A percentile compares a stretch with the other conserved stretches of the same genome.
Evolutionary conservation across 2,329 filamentous ascomycete genomes (phyloP).

Genomic region (Coniochaeta sp.): DNA sequence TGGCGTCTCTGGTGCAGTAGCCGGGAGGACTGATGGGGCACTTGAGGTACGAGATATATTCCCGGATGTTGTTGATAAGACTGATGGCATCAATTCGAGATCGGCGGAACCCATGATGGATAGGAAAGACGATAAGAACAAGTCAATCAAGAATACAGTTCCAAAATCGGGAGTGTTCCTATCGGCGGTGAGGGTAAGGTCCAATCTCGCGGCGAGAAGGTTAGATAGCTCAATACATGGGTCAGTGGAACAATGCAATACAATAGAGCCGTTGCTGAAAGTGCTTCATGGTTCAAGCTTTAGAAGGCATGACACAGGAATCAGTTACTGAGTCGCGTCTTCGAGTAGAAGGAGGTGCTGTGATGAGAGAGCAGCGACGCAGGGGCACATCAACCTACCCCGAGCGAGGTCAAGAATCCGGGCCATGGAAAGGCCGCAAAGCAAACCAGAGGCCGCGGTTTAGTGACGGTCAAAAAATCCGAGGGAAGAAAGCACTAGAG

Average conservation of each 20-base stretch:
- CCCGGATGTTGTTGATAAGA: neutral
- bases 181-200: neutral
- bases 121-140: neutral
- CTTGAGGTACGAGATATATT: neutral
- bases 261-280: neutral
- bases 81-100: neutral
- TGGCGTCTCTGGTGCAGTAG: neutral
- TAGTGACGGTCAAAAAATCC: neutral
- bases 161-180: constrained; percentile 5
- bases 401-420: neutral
- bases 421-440: neutral
- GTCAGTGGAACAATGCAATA: constrained; percentile 8
- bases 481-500: neutral
- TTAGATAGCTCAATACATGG: constrained; percentile 13
- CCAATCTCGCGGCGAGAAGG: neutral
- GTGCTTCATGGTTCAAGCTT: neutral
- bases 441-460: neutral
- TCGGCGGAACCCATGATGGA: constrained; percentile 12
- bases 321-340: neutral
- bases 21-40: neutral
- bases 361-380: neutral
- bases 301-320: neutral
- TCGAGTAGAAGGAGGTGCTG: neutral
- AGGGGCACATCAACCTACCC: neutral
- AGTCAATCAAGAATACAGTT: constrained; percentile 10